A percentile compares a stretch with the other conserved stretches of the same genome.
Conservation (phyloP, 345 rosid species). For the Combretum micranthum region DNA sequence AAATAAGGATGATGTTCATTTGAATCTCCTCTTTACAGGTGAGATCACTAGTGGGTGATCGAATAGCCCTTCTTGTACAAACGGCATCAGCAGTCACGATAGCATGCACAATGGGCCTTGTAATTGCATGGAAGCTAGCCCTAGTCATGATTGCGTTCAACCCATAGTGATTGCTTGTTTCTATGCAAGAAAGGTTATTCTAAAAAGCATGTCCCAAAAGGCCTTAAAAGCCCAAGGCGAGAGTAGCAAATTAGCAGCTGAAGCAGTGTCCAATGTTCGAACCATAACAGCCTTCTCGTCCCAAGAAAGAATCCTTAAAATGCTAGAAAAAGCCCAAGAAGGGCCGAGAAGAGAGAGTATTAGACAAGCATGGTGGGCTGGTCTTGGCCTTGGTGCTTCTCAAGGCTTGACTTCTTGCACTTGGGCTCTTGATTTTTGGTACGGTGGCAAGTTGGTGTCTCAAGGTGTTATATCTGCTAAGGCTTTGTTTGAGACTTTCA, state of each 20-base stretch:
- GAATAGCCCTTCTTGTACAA: conserved; percentile 35
- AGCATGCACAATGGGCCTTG: conserved; percentile 40
- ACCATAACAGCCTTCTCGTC: conserved; percentile 37
- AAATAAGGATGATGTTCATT: no score
- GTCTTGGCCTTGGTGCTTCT: conserved; percentile 30
- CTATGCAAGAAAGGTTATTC: conserved; percentile 38
- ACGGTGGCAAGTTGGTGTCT: conserved; percentile 51
- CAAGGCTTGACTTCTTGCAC: conserved; percentile 31
- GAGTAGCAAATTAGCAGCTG: conserved; percentile 60
- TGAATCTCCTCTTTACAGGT: no score
- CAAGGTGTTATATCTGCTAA: conserved; percentile 39
- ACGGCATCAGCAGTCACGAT: conserved; percentile 27
- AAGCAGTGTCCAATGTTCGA: conserved; percentile 40
- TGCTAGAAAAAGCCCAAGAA: conserved; percentile 39
- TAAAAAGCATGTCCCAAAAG: conserved; percentile 39
- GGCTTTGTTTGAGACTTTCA: conserved; percentile 50
- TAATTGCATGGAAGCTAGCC: conserved; percentile 42
- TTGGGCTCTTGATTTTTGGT: conserved; percentile 68
- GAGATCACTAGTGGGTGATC: conserved; percentile 60
- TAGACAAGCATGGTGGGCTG: conserved; percentile 49
- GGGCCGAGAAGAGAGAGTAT: conserved; percentile 28
- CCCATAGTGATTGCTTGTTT: conserved; percentile 28
- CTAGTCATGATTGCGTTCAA: conserved; percentile 44
- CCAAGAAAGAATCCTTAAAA: conserved; percentile 25
- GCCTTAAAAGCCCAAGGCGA: conserved; percentile 58